Evolutionary conservation across 2,329 filamentous ascomycete genomes (phyloP), one percentile per base, ranked within the genome.

Genomic region (Pseudogymnoascus sp.): DNA sequence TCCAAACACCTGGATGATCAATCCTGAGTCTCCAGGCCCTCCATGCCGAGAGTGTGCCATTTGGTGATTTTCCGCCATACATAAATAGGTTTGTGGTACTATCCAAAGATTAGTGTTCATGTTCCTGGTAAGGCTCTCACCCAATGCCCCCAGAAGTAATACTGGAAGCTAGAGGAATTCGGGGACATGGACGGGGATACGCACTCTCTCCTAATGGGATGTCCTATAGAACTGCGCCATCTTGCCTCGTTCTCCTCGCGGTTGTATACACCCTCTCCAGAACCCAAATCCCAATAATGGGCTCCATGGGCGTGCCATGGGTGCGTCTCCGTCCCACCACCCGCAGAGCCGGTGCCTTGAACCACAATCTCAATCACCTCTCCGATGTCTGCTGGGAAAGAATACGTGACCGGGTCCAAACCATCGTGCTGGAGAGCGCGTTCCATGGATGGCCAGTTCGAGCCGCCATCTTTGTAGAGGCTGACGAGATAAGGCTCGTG

Each of bases 1-100:
- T 79, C 78, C 78, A 81, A 7, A 78, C 77, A 0, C 80, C 81
- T 0, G 80, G 72, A 64, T 80, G 73, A 7, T 73, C 75, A 10
- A 83, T 78, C 7, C 77, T 70, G 0, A 83, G 65, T 31, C 82
- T 74, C 81, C 80, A 83, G 8, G 76, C 80, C 13, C 81, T 71
- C 81, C 81, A 84, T 0, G 81, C 10, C 10, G 51, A 57, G 5
- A 57, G 28, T 7, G n/a, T 21, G n/a, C 28, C 28, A 19, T 57
- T 34, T 6, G 8, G 4, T 34, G 51, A 10, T 4, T 34, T 3
- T 19, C 66, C 63, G 1, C 67, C 69, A 66, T 83, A 84, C 3
- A 77, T 67, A 66, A 82, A 82, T 4, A 83, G 71, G 60, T 79
- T 76, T 0, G 79, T 80, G 0, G 73, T 81, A 67, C 51, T 57